Evolutionary conservation across 768 basidiomycete genomes (phyloP).

Genomic region (Myochromella boudieri): DNA sequence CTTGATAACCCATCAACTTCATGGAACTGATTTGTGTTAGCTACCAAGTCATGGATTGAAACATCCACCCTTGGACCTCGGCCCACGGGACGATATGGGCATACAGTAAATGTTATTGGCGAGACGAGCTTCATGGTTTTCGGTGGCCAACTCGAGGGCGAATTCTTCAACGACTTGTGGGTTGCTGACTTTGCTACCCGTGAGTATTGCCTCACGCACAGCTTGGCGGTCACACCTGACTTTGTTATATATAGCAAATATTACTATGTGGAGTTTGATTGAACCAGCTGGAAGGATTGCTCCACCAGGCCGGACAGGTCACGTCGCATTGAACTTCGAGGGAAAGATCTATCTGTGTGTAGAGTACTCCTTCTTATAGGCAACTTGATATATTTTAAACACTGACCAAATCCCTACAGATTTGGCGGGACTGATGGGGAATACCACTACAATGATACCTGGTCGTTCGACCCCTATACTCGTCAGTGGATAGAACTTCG

Average conservation of each 20-base stretch:
- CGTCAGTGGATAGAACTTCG: slow-evolving; percentile 87
- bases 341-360: slow-evolving; percentile 81
- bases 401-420: slow-evolving; percentile 34
- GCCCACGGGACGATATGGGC: slow-evolving; percentile 91
- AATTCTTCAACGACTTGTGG: slow-evolving; percentile 95
- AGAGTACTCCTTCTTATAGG: slow-evolving; percentile 14
- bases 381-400: neutral
- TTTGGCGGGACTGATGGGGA: slow-evolving; percentile 99
- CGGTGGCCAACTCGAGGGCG: slow-evolving; percentile 93
- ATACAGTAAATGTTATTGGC: slow-evolving; percentile 89
- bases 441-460: slow-evolving; percentile 99
- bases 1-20: slow-evolving; percentile 4
- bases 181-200: slow-evolving; percentile 92
- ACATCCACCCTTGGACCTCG: slow-evolving; percentile 74
- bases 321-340: slow-evolving; percentile 79
- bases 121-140: slow-evolving; percentile 94
- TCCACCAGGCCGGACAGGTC: slow-evolving; percentile 88
- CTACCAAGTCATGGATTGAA: slow-evolving; percentile 87
- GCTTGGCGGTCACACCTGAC: neutral
- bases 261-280: slow-evolving; percentile 77
- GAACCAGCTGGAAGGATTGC: slow-evolving; percentile 58
- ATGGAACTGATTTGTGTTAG: slow-evolving; percentile 53
- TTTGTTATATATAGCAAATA: neutral
- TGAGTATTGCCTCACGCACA: slow-evolving; percentile 40
- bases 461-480: slow-evolving; percentile 85